These are phyloP conservation scores for Chaetothyriales sp. DNA, from an alignment of 2,329 filamentous ascomycete species.

Conservation along the genomic window DNA sequence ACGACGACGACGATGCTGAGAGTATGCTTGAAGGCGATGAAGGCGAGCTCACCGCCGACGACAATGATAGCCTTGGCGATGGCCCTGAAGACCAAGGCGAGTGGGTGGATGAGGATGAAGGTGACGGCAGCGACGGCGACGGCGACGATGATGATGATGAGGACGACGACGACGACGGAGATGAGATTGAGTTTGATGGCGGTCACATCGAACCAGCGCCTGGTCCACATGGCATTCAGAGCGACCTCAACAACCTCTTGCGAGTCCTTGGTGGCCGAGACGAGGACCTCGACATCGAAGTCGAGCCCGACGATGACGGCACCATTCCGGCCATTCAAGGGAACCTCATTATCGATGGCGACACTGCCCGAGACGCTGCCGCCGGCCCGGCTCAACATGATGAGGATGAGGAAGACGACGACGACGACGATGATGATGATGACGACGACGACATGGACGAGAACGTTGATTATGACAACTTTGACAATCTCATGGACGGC, in stretches of 20 bases:
- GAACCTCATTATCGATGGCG: conserved; percentile 14
- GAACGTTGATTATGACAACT: conserved; percentile 23
- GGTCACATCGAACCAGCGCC: conserved; percentile 26
- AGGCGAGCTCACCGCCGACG: conserved; percentile 26
- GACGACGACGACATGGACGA: conserved; percentile 32
- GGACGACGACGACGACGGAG: conserved; percentile 30
- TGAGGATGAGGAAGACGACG: conserved; percentile 33
- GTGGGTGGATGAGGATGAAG: conserved; percentile 38
- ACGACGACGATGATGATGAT: conserved; percentile 32
- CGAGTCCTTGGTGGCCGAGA: conserved; percentile 15
- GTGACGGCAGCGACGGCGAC: conserved; percentile 30
- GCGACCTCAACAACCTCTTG: conserved; percentile 21
- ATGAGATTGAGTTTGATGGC: conserved; percentile 29
- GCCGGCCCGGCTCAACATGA: conserved; percentile 38
- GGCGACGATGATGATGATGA: conserved; percentile 33
- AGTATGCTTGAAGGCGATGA: conserved; percentile 42
- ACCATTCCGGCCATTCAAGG: conserved; percentile 7
- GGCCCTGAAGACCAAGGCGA: conserved; percentile 31
- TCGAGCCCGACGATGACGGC: conserved; percentile 9
- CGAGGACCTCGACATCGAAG: conserved; percentile 2
- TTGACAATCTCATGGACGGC: conserved; percentile 13
- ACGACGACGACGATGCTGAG: conserved; percentile 46
- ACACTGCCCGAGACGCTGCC: conserved; percentile 45
- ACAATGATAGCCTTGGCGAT: conserved; percentile 17
- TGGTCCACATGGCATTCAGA: conserved; percentile 35